Percentiles rank a stretch among this genome's conserved stretches.
phyloP scores from a whole-genome alignment of 345 rosid genomes.

The Camelina sativa region DNA sequence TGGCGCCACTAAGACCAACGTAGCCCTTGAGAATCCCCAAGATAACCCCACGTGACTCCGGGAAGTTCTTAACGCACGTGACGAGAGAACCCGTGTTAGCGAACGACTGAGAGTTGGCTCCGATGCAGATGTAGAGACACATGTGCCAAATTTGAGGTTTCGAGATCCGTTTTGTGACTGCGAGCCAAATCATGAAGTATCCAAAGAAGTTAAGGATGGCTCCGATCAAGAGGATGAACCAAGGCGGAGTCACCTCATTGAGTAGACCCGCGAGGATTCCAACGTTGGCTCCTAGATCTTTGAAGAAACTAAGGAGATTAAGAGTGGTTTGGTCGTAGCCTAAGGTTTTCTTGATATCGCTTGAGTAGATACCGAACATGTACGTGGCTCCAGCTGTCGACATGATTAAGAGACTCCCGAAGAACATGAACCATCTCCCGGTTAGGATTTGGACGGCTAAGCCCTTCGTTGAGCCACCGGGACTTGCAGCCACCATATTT shows the following conservation, averaged over 20 bases:
- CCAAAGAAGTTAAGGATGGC: slow-evolving; percentile 59
- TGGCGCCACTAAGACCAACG: slow-evolving; percentile 64
- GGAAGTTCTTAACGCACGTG: slow-evolving; percentile 66
- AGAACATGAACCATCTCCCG: slow-evolving; percentile 65
- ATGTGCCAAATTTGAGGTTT: slow-evolving; percentile 59
- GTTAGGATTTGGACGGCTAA: slow-evolving; percentile 43
- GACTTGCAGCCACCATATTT: slow-evolving; percentile 40
- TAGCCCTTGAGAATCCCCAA: slow-evolving; percentile 61
- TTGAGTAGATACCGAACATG: slow-evolving; percentile 57
- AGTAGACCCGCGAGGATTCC: slow-evolving; percentile 56
- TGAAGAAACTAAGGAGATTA: slow-evolving; percentile 56
- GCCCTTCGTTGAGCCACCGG: slow-evolving; percentile 44
- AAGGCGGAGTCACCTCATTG: slow-evolving; percentile 57
- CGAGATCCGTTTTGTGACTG: slow-evolving; percentile 48
- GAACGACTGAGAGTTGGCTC: slow-evolving; percentile 63
- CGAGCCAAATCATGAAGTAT: slow-evolving; percentile 57
- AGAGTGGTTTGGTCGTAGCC: slow-evolving; percentile 61
- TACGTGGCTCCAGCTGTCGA: slow-evolving; percentile 59
- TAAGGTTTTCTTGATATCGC: slow-evolving; percentile 49
- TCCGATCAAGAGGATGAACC: slow-evolving; percentile 54
- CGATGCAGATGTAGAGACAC: slow-evolving; percentile 58
- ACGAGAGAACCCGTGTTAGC: slow-evolving; percentile 59
- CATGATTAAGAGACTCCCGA: slow-evolving; percentile 52
- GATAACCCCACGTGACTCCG: slow-evolving; percentile 58
- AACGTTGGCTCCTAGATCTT: slow-evolving; percentile 60